Conservation (phyloP, 2,329 filamentous ascomycete species). For the Blastomyces silverae region DNA sequence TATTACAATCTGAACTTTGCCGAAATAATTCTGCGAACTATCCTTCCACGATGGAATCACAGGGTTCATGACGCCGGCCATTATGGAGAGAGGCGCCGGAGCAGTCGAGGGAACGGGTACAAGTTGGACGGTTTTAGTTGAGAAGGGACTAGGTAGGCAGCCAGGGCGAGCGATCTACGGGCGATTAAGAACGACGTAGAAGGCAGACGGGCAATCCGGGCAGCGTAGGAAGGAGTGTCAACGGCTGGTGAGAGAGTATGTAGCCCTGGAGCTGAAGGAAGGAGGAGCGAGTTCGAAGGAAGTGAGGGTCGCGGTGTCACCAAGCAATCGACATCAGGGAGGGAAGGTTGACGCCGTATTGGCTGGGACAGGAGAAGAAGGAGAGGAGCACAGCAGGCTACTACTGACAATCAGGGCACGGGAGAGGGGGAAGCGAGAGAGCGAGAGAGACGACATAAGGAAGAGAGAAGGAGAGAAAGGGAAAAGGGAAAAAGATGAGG, state of each 20-base stretch:
- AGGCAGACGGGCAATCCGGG: constrained; percentile 18
- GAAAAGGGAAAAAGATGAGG: constrained; percentile 18
- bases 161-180: background rate
- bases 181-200: constrained; percentile 20
- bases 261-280: background rate
- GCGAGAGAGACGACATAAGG: constrained; percentile 19
- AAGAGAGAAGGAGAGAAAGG: constrained; percentile 16
- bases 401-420: constrained; percentile 16
- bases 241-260: constrained; percentile 16
- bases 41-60: constrained; percentile 44
- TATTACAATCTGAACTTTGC: constrained; percentile 42
- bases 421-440: constrained; percentile 20
- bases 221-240: constrained; percentile 21
- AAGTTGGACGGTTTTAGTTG: background rate
- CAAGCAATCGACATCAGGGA: constrained; percentile 11
- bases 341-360: constrained; percentile 11
- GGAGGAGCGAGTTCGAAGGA: background rate
- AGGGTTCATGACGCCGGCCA: constrained; percentile 29
- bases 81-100: constrained; percentile 6
- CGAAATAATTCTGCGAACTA: constrained; percentile 39
- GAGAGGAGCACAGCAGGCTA: background rate
- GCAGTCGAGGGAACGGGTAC: background rate
- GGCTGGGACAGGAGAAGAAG: constrained; percentile 1
- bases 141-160: background rate
- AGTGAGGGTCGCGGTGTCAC: background rate